A percentile compares a stretch with the other conserved stretches of the same genome.
These are phyloP conservation scores for Xylariaceae sp. DNA, from an alignment of 2,329 filamentous ascomycete species.

Conservation along the genomic window DNA sequence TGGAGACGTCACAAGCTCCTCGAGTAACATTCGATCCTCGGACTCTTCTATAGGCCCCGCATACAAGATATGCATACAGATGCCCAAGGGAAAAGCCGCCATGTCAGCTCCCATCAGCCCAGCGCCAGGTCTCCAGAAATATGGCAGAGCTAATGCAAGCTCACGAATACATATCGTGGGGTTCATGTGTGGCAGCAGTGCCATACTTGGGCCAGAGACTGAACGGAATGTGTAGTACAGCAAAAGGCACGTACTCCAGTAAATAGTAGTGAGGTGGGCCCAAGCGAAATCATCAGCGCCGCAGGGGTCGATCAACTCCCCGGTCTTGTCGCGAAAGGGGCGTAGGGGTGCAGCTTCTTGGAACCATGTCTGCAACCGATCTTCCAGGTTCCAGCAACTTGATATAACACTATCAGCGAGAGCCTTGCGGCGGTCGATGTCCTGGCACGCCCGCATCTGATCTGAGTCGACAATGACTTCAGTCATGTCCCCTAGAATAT, in stretches of 20 bases:
- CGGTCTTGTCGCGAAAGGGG: constrained; percentile 6
- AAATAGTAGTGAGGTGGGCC: constrained; percentile 13
- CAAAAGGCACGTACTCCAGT: constrained; percentile 8
- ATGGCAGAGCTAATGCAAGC: constrained; percentile 11
- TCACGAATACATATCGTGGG: constrained; percentile 4
- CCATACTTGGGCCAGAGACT: constrained; percentile 1
- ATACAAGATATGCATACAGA: constrained; percentile 7
- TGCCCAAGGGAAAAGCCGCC: constrained; percentile 8
- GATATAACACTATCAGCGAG: background rate
- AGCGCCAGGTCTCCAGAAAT: constrained; percentile 10
- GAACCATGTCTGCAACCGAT: constrained; percentile 9
- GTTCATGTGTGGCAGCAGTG: no score
- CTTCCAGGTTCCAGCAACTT: constrained; percentile 6
- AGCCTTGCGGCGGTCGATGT: background rate
- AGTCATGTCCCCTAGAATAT: constrained; percentile 18
- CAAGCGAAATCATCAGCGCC: constrained; percentile 5
- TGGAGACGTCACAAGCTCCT: constrained; percentile 1
- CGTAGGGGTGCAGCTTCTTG: constrained; percentile 5
- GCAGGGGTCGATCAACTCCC: background rate
- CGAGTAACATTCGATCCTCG: constrained; percentile 3
- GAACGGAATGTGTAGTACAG: constrained; percentile 11
- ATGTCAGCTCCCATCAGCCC: constrained; percentile 9
- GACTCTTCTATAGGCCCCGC: constrained; percentile 2
- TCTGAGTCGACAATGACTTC: constrained; percentile 30
- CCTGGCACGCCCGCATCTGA: constrained; percentile 13